phyloP scores from a whole-genome alignment of 23 red algal genomes.

The Gracilaria caudata region DNA sequence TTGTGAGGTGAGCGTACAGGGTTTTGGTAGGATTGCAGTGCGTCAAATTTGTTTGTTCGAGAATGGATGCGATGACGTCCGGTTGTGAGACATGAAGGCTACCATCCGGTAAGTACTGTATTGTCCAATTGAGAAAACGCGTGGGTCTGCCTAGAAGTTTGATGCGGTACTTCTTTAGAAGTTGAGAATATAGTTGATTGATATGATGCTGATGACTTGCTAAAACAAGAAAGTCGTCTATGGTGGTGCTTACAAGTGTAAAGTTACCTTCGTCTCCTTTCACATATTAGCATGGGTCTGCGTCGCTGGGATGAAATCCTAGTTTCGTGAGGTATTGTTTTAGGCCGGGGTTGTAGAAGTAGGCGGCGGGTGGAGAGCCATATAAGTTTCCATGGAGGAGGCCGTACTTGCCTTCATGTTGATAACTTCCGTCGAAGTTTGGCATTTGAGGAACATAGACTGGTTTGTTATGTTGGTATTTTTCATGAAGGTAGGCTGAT shows the following conservation, averaged over 20 bases:
- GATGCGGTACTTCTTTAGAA: background rate
- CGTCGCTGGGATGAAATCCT: background rate
- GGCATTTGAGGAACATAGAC: background rate
- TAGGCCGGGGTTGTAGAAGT: constrained; percentile 10
- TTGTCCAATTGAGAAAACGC: background rate
- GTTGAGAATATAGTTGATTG: background rate
- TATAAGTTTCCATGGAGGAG: background rate
- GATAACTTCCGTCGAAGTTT: background rate
- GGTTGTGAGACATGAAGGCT: background rate
- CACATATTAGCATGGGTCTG: constrained; percentile 4
- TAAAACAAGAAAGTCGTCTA: background rate
- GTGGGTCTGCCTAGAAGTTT: background rate
- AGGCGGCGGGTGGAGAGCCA: background rate
- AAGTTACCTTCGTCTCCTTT: background rate
- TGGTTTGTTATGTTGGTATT: background rate
- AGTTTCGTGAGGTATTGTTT: background rate
- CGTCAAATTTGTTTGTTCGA: background rate
- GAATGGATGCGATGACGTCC: background rate
- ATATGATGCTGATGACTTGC: background rate
- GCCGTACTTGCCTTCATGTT: background rate
- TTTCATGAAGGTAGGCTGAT: background rate
- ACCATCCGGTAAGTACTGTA: background rate
- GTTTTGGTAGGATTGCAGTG: background rate
- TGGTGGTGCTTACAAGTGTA: background rate
- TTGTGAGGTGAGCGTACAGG: background rate